phyloP scores from a whole-genome alignment of 108 stramenopile species.

The Phaeodactylum tricornutum region DNA sequence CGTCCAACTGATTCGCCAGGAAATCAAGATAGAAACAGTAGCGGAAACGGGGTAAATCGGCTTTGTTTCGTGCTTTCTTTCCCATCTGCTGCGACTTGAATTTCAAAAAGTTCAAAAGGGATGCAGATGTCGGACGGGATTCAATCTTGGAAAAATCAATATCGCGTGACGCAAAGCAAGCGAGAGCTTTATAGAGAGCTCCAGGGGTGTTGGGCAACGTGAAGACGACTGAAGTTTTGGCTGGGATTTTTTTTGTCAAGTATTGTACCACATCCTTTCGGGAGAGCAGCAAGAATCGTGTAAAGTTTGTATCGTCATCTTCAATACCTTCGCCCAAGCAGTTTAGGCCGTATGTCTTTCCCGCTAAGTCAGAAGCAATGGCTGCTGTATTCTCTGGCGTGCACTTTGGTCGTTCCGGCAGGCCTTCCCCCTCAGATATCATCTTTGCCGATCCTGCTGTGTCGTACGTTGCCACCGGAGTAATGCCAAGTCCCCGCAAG shows the following conservation, averaged over 20 bases:
- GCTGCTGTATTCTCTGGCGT: constrained; percentile 87
- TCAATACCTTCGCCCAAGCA: constrained; percentile 89
- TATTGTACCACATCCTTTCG: constrained; percentile 60
- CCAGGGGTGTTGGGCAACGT: constrained; percentile 87
- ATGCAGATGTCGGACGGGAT: constrained; percentile 85
- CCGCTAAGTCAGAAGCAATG: constrained; percentile 91
- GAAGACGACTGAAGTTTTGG: constrained; percentile 93
- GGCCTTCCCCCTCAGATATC: constrained; percentile 52
- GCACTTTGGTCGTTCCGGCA: constrained; percentile 58
- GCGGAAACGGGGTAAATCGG: constrained; percentile 70
- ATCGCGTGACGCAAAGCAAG: constrained; percentile 90
- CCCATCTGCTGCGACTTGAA: constrained; percentile 55
- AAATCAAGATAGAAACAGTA: constrained; percentile 91
- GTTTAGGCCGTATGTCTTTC: constrained; percentile 79
- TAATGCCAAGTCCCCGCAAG: constrained; percentile 70
- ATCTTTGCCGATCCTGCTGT: constrained; percentile 97
- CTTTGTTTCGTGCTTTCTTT: constrained; percentile 15
- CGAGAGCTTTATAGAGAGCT: constrained; percentile 92
- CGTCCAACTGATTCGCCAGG: constrained; percentile 54
- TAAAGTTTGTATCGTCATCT: constrained; percentile 96
- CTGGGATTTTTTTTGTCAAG: constrained; percentile 59
- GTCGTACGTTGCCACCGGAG: constrained; percentile 82
- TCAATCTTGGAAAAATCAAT: constrained; percentile 98
- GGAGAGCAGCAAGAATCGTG: constrained; percentile 89
- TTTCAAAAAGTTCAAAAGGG: constrained; percentile 70